Conservation (phyloP, 257 asterid species). For the Solanum clarkiae region DNA sequence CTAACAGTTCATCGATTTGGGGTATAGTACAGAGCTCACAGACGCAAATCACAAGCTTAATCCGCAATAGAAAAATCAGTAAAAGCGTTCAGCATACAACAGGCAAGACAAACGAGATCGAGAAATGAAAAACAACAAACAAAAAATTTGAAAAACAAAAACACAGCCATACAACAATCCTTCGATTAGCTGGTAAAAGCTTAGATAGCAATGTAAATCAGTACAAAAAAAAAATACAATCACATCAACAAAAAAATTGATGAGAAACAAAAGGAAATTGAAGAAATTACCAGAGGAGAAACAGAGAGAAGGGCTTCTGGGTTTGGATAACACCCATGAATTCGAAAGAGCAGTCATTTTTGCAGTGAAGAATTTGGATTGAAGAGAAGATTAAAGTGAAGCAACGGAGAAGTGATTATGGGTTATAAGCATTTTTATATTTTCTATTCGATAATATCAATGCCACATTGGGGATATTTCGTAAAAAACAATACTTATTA, state of each 20-base stretch:
- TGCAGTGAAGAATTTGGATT: not conserved
- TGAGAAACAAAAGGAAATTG: not conserved
- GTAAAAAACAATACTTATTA: not conserved
- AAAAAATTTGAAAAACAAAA: not conserved
- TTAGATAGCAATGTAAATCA: not conserved
- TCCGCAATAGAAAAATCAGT: not conserved
- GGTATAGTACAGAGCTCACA: not conserved
- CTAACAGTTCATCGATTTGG: not conserved
- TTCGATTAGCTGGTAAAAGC: not conserved
- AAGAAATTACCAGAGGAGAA: slow-evolving; percentile 21
- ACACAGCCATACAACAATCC: not conserved
- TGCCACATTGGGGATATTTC: not conserved
- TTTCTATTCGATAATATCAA: not conserved
- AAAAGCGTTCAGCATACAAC: not conserved
- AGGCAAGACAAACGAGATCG: not conserved
- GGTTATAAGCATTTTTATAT: not conserved
- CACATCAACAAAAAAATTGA: not conserved
- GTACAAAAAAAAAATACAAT: not conserved
- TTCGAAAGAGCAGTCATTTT: slow-evolving; percentile 35
- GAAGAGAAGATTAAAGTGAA: not conserved
- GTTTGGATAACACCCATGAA: slow-evolving; percentile 21
- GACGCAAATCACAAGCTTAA: not conserved
- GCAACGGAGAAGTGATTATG: not conserved
- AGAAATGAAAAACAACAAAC: not conserved
- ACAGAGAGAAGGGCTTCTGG: slow-evolving; percentile 15